Evolutionary conservation across 2,329 filamentous ascomycete genomes (phyloP), one percentile per base, ranked within the genome.

Genomic region (Aspergillus sp.): DNA sequence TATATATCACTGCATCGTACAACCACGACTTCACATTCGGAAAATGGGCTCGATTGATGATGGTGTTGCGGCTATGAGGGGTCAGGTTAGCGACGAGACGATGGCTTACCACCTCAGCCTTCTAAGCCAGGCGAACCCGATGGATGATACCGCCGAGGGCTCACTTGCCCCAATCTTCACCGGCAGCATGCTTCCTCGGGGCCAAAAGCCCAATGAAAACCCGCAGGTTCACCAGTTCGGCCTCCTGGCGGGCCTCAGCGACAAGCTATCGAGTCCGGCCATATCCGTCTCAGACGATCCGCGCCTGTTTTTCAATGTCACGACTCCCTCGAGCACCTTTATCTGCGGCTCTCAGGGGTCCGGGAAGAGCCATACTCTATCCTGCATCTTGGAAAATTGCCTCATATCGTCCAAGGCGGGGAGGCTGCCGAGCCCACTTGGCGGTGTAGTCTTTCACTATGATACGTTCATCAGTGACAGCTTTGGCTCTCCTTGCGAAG

Each of bases 401-500:
- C 63, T 85, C 0, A 61, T 80, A 1, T 52, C 59, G 0, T 75
- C 68, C 0, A 52, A 59, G 0, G 65, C 75, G 0, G 76, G 74
- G 2, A 31, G 19, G 7, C 42, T 53, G 10, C 9, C 30, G 2
- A 51, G 39, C 4, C 52, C 52, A 1, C 63, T 85, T 0, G 78
- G 79, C 0, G 81, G 78, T 0, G 62, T 86, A 0, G 75, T 86
- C 0, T 85, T 86, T 39, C 81, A 86, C 48, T 86, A 82, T 45
- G 80, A 83, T 49, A 73, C 71, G 0, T 79, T 78, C 47, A 69
- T 71, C 8, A 76, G 71, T 0, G 72, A 76, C 35, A 53, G 58
- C 0, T 63, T 69, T 1, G 75, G 75, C 9, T 67, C 67, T 0
- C 73, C 80, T 1, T 83, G 81, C 44, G 82, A 86, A 56, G 81